A percentile compares a stretch with the other conserved stretches of the same genome.
Conservation (phyloP, 2,329 filamentous ascomycete genomes). For the Cylindrodendrum hubeiense region DNA sequence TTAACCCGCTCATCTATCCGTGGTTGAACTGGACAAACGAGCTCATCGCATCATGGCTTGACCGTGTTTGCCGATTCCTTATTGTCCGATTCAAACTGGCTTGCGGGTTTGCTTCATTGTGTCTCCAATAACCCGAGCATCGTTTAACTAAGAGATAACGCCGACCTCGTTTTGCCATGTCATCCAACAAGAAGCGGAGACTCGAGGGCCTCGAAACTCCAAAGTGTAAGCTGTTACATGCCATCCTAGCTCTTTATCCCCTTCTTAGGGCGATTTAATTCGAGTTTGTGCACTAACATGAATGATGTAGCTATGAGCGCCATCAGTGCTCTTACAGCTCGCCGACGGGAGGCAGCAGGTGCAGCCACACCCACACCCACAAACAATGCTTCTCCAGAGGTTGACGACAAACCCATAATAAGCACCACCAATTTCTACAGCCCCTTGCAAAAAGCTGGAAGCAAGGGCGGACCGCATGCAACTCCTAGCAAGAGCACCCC, state of each 20-base stretch:
- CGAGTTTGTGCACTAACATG: neutral
- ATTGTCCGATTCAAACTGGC: neutral
- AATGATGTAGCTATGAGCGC: slow-evolving; percentile 47
- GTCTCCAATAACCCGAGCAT: neutral
- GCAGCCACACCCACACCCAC: slow-evolving; percentile 23
- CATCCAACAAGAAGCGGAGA: slow-evolving; percentile 51
- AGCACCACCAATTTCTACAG: slow-evolving; percentile 47
- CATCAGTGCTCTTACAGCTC: slow-evolving; percentile 54
- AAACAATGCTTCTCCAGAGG: slow-evolving; percentile 24
- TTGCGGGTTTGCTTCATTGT: neutral
- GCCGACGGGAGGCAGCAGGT: slow-evolving; percentile 43
- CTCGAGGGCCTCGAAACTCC: slow-evolving; percentile 46
- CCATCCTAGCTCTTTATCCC: neutral
- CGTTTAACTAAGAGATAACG: neutral
- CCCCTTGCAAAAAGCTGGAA: slow-evolving; percentile 38
- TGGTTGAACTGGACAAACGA: neutral
- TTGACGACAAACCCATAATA: slow-evolving; percentile 34
- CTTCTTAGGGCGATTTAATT: neutral
- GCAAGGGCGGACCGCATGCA: slow-evolving; percentile 18
- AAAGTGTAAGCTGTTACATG: slow-evolving; percentile 43
- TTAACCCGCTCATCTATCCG: neutral
- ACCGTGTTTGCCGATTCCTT: neutral
- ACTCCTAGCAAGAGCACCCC: slow-evolving; percentile 35
- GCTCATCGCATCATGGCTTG: neutral
- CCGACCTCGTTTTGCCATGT: slow-evolving; percentile 32